Evolutionary conservation across 2,329 filamentous ascomycete genomes (phyloP).

Genomic region (Trichoderma simmonsii): DNA sequence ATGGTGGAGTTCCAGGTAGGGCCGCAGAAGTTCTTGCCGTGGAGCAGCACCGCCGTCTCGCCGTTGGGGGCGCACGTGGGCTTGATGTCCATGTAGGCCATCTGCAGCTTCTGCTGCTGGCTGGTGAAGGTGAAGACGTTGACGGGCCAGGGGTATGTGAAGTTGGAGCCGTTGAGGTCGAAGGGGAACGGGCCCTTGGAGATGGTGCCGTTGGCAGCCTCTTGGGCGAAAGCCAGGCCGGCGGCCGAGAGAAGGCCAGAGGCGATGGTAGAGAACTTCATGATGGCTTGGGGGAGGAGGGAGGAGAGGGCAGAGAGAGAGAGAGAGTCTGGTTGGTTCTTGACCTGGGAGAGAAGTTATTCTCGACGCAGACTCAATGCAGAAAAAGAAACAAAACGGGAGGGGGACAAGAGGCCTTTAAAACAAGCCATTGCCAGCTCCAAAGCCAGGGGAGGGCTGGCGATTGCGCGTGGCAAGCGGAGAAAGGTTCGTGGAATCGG

Average conservation of each 20-base stretch:
- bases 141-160: constrained; percentile 51
- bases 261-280: constrained; percentile 28
- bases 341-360: not conserved
- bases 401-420: not conserved
- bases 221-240: constrained; percentile 23
- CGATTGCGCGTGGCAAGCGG: constrained; percentile 13
- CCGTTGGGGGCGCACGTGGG: constrained; percentile 35
- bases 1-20: constrained; percentile 51
- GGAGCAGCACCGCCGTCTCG: constrained; percentile 47
- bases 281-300: constrained; percentile 15
- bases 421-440: not conserved
- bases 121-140: constrained; percentile 47
- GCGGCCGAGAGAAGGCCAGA: constrained; percentile 22
- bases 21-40: constrained; percentile 57
- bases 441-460: not conserved
- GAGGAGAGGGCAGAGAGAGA: not conserved
- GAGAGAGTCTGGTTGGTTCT: not conserved
- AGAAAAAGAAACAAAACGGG: not conserved
- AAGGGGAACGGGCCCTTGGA: constrained; percentile 36
- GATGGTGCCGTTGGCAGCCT: constrained; percentile 32
- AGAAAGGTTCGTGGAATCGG: not conserved
- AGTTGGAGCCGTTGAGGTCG: constrained; percentile 49
- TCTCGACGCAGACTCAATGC: not conserved
- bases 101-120: constrained; percentile 47
- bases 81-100: constrained; percentile 54